Conservation (phyloP, 768 basidiomycete genomes). For the Lyophyllum decastes region DNA sequence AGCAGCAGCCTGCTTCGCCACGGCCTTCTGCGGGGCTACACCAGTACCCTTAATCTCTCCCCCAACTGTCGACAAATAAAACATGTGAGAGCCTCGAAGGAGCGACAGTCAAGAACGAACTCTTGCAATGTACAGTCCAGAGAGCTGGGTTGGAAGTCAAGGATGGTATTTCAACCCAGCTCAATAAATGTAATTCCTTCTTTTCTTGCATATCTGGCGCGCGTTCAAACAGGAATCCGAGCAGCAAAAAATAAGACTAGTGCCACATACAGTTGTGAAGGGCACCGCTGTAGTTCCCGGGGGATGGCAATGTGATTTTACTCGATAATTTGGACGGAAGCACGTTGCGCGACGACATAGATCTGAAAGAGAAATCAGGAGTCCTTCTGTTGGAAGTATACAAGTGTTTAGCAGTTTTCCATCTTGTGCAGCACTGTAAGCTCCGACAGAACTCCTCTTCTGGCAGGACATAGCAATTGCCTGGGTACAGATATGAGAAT, state of each 20-base stretch:
- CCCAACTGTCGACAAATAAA: constrained; percentile 7
- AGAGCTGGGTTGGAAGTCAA: constrained; percentile 3
- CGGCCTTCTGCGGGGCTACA: constrained; percentile 17
- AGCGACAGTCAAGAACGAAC: not conserved
- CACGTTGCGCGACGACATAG: constrained; percentile 7
- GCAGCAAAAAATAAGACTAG: not conserved
- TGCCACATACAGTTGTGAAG: constrained; percentile 18
- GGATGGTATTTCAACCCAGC: constrained; percentile 18
- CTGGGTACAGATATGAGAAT: not conserved
- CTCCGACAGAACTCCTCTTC: constrained; percentile 3
- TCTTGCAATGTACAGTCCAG: constrained; percentile 24
- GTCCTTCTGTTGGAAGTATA: not conserved
- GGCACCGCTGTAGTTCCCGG: constrained; percentile 18
- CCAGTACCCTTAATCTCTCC: constrained; percentile 22
- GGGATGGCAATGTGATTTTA: constrained; percentile 8
- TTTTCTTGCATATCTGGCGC: constrained; percentile 19
- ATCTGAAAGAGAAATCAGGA: not conserved
- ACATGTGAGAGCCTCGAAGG: not conserved
- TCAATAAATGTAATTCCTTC: constrained; percentile 15
- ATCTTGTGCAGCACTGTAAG: not conserved
- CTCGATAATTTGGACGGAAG: constrained; percentile 1
- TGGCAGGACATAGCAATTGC: not conserved
- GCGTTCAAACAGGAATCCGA: not conserved
- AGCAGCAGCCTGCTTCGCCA: constrained; percentile 20
- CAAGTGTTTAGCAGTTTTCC: not conserved